Conservation (phyloP, 176 grass and related monocot genomes). For the Sorghum bicolor region DNA sequence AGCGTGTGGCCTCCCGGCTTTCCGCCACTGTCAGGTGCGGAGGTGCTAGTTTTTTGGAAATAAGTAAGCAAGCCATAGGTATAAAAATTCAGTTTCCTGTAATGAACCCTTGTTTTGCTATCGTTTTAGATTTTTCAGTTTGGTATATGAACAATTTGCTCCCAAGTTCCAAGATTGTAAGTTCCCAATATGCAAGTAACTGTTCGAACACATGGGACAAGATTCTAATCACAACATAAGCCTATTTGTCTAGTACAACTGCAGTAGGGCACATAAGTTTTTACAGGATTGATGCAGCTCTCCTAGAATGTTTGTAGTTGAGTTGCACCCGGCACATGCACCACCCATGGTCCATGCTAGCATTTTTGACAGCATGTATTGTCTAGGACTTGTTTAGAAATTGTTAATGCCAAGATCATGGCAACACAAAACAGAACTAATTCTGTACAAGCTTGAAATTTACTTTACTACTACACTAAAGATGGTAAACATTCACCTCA, state of each 20-base stretch:
- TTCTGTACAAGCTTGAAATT: not conserved
- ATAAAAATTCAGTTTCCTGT: not conserved
- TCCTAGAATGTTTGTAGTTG: not conserved
- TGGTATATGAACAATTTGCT: not conserved
- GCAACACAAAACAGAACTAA: not conserved
- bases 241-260: not conserved
- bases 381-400: not conserved
- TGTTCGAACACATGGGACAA: conserved; percentile 5
- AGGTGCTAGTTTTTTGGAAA: not conserved
- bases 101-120: not conserved
- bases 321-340: not conserved
- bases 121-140: not conserved
- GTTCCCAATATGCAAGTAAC: not conserved
- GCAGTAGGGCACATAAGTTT: not conserved
- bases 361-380: not conserved
- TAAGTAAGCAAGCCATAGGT: not conserved
- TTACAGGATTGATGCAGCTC: not conserved
- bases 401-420: not conserved
- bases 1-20: no score
- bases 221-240: not conserved
- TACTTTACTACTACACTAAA: not conserved
- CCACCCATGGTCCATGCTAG: no score
- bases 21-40: no score
- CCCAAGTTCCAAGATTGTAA: not conserved
- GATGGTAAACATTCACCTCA: conserved; percentile 45